These are phyloP conservation scores for Juncus effusus DNA, from an alignment of 176 grass and related monocot genomes.

Conservation along the genomic window DNA sequence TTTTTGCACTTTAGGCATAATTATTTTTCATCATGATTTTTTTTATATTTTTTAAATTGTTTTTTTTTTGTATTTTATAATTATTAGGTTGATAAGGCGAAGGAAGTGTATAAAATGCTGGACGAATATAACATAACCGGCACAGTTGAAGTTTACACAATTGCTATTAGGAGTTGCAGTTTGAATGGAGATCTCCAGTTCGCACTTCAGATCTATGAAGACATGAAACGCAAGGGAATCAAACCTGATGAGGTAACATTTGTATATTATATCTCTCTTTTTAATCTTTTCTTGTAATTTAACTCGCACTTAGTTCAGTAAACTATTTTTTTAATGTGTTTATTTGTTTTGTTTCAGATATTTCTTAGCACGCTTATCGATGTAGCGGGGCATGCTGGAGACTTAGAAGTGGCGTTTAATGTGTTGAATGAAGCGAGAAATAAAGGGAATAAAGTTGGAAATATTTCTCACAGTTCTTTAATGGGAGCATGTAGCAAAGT, in stretches of 20 bases:
- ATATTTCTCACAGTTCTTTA: constrained; percentile 76
- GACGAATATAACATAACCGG: constrained; percentile 82
- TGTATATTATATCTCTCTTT: constrained; percentile 19
- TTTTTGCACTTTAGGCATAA: no score
- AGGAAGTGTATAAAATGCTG: constrained; percentile 95
- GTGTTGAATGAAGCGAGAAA: constrained; percentile 82
- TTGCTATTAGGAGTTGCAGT: constrained; percentile 92
- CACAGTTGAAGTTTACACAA: constrained; percentile 90
- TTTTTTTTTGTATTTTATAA: no score
- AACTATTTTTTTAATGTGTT: constrained; percentile 32
- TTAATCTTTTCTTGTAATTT: constrained; percentile 21
- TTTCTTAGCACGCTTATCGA: constrained; percentile 96
- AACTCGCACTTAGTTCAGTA: background rate
- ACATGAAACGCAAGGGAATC: constrained; percentile 90
- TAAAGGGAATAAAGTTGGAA: constrained; percentile 69
- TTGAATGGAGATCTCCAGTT: constrained; percentile 81
- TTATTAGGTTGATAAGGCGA: constrained; percentile 65
- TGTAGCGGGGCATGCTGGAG: constrained; percentile 86
- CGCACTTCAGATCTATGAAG: constrained; percentile 87
- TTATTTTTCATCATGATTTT: constrained; percentile 6
- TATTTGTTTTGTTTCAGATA: constrained; percentile 57
- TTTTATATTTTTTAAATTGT: background rate
- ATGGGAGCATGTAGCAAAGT: constrained; percentile 99
- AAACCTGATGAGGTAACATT: constrained; percentile 77
- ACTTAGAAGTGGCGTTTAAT: constrained; percentile 79